Conservation (phyloP, 352 stramenopile genomes). For the Phytophthora vignae region DNA sequence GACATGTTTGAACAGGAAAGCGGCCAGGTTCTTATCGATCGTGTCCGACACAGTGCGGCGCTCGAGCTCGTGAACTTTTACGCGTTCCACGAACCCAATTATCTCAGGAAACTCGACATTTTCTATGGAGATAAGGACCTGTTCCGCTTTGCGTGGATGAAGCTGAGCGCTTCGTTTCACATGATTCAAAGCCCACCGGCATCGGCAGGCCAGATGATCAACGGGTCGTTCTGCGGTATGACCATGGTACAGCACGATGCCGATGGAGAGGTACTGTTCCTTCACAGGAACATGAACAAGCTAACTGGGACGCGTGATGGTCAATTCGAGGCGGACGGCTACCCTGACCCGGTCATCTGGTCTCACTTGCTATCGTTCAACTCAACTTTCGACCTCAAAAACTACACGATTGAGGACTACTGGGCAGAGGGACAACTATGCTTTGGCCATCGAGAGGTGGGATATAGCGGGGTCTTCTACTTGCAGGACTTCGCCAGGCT, state of each 20-base stretch:
- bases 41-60: background rate
- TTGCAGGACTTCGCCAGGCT: constrained; percentile 4
- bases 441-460: constrained; percentile 40
- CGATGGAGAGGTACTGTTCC: background rate
- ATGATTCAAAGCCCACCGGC: background rate
- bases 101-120: background rate
- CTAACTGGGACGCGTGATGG: background rate
- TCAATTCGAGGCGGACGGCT: constrained; percentile 10
- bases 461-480: constrained; percentile 4
- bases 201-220: background rate
- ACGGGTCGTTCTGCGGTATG: background rate
- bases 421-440: constrained; percentile 49
- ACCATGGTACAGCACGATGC: background rate
- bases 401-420: constrained; percentile 57
- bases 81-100: background rate
- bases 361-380: constrained; percentile 69
- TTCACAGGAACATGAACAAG: background rate
- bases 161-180: background rate
- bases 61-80: background rate
- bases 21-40: background rate
- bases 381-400: background rate
- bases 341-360: constrained; percentile 52
- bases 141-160: background rate
- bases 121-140: background rate
- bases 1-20: too few species aligned